These are phyloP conservation scores for Solanum sitiens DNA, from an alignment of 257 asterid genomes.

Conservation along the genomic window DNA sequence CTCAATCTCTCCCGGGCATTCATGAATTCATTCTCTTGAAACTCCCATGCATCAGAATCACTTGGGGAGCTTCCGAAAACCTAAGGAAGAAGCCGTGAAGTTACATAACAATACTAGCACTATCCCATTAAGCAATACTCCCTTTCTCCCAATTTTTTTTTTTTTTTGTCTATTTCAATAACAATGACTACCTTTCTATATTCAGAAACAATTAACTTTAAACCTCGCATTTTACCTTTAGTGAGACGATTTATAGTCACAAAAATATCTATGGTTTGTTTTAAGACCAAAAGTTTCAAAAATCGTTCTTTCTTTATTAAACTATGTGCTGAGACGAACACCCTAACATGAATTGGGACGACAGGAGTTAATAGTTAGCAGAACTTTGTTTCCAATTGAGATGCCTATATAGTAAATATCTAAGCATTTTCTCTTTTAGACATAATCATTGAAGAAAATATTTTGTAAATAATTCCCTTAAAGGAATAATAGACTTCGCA, in stretches of 20 bases:
- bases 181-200: neutral
- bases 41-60: slow-evolving; percentile 68
- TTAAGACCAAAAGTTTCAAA: neutral
- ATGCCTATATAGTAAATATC: neutral
- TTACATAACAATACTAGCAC: neutral
- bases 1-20: slow-evolving; percentile 52
- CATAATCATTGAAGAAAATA: neutral
- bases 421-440: neutral
- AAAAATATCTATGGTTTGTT: neutral
- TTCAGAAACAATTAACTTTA: neutral
- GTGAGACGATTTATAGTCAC: neutral
- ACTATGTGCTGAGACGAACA: neutral
- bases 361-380: neutral
- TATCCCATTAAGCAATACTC: neutral
- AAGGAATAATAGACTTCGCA: neutral
- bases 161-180: neutral
- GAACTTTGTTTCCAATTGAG: neutral
- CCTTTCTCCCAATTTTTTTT: neutral
- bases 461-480: neutral
- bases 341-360: neutral
- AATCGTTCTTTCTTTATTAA: neutral
- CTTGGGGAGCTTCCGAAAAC: slow-evolving; percentile 25
- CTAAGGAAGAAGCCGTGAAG: slow-evolving; percentile 18
- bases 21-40: slow-evolving; percentile 68
- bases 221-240: neutral